Conservation (phyloP, 1,139 yeast genomes). For the Eremothecium coryli region DNA sequence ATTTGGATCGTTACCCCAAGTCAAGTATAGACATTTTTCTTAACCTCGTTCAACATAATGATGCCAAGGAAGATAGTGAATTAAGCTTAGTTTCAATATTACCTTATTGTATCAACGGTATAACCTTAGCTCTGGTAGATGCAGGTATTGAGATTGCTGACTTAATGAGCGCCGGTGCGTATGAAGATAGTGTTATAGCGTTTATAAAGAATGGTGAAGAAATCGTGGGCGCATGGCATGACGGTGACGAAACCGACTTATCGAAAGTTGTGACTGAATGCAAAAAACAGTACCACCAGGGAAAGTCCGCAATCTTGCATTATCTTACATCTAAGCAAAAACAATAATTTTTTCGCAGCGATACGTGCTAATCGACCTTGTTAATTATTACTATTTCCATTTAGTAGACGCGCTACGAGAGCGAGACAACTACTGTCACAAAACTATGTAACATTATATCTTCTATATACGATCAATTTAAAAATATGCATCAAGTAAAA, state of each 20-base stretch:
- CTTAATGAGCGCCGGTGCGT: conserved; percentile 65
- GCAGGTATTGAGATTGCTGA: conserved; percentile 75
- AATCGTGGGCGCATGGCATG: conserved; percentile 32
- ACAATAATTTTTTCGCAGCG: no score
- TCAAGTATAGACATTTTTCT: conserved; percentile 75
- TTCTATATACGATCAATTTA: no score
- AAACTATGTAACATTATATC: no score
- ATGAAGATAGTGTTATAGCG: conserved; percentile 28
- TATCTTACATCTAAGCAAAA: conserved; percentile 13
- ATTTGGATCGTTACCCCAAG: conserved; percentile 74
- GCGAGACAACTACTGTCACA: no score
- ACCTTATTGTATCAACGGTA: conserved; percentile 38
- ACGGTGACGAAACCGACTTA: conserved; percentile 20
- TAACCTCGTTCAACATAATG: conserved; percentile 35
- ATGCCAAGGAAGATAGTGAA: conserved; percentile 11
- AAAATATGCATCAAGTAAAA: no score
- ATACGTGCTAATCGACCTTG: no score
- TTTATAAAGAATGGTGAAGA: conserved; percentile 31
- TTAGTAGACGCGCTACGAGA: no score
- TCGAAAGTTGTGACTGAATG: conserved; percentile 16
- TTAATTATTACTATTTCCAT: no score
- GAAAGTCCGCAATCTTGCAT: conserved; percentile 17
- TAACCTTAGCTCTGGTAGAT: conserved; percentile 69
- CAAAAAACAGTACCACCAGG: conserved; percentile 16
- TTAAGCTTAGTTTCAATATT: conserved; percentile 16